Conservation (phyloP, 345 rosid species). For the Gossypium thurberi region DNA sequence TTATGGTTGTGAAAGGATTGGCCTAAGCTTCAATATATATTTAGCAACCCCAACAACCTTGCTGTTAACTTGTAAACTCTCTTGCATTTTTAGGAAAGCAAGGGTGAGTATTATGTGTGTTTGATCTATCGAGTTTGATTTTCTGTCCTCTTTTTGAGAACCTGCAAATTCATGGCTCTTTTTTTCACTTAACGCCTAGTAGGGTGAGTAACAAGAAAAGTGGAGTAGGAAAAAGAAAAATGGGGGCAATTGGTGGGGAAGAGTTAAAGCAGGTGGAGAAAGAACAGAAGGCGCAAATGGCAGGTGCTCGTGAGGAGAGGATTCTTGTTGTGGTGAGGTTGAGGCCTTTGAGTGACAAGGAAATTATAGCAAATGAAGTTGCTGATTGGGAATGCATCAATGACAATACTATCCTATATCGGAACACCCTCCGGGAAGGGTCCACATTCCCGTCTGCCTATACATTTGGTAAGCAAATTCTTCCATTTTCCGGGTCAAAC, state of each 20-base stretch:
- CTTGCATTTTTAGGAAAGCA: constrained; percentile 32
- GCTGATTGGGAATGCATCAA: constrained; percentile 99
- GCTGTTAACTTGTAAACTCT: constrained; percentile 33
- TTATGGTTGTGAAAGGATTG: constrained; percentile 20
- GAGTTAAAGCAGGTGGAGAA: constrained; percentile 67
- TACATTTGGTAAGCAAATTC: constrained; percentile 58
- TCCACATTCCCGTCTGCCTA: constrained; percentile 88
- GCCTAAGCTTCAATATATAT: constrained; percentile 16
- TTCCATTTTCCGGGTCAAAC: neutral
- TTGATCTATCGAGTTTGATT: constrained; percentile 17
- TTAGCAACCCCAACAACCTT: constrained; percentile 37
- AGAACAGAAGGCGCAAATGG: constrained; percentile 65
- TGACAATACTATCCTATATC: constrained; percentile 67
- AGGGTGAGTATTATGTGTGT: constrained; percentile 15
- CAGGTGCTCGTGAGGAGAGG: constrained; percentile 65
- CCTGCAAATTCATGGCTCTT: constrained; percentile 22
- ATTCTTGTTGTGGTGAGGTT: constrained; percentile 86
- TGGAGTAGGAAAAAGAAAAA: constrained; percentile 21
- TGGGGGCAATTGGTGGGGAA: constrained; percentile 82
- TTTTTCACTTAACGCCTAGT: constrained; percentile 16
- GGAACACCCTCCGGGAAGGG: constrained; percentile 93
- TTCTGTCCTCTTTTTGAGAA: constrained; percentile 15
- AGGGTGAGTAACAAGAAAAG: constrained; percentile 21
- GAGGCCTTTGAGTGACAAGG: constrained; percentile 92
- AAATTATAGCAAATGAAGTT: constrained; percentile 59